These are phyloP conservation scores for Penicillium roqueforti DNA, from an alignment of 495 filamentous ascomycete species.

Conservation along the genomic window DNA sequence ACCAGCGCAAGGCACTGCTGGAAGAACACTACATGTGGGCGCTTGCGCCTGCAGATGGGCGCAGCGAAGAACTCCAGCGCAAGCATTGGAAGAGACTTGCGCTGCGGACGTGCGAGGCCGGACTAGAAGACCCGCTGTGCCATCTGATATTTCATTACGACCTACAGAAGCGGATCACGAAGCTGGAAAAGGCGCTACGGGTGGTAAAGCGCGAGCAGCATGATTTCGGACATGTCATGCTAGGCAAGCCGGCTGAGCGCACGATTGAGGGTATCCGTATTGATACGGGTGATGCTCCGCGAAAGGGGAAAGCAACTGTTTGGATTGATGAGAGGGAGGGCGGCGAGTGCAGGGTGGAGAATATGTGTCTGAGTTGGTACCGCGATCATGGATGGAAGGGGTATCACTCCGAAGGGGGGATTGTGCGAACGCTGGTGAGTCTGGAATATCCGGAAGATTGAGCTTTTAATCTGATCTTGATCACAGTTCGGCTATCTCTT, in stretches of 20 bases:
- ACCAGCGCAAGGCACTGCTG: conserved; percentile 88
- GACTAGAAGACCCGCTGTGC: conserved; percentile 80
- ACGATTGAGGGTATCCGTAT: conserved; percentile 73
- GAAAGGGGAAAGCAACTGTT: conserved; percentile 63
- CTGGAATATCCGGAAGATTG: not conserved
- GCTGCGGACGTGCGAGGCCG: conserved; percentile 77
- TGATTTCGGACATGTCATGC: conserved; percentile 80
- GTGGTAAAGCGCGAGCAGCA: conserved; percentile 86
- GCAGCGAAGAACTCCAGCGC: conserved; percentile 60
- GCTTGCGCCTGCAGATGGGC: conserved; percentile 47
- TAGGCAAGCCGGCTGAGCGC: conserved; percentile 70
- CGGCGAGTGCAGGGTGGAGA: conserved; percentile 78
- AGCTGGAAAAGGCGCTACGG: conserved; percentile 80
- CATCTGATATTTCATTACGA: conserved; percentile 93
- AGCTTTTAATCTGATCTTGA: not conserved
- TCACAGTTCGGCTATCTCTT: conserved; percentile 77
- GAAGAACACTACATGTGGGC: conserved; percentile 93
- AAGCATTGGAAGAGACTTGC: conserved; percentile 82
- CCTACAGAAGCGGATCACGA: conserved; percentile 84
- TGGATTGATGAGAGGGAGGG: conserved; percentile 77
- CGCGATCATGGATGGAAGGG: conserved; percentile 84
- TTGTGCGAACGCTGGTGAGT: conserved; percentile 72
- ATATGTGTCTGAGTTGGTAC: conserved; percentile 88
- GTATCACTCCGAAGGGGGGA: conserved; percentile 86
- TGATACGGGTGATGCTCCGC: conserved; percentile 47